These are phyloP conservation scores for Umbelopsis ramanniana DNA, from an alignment of 192 early-diverging fungal species.

Conservation along the genomic window DNA sequence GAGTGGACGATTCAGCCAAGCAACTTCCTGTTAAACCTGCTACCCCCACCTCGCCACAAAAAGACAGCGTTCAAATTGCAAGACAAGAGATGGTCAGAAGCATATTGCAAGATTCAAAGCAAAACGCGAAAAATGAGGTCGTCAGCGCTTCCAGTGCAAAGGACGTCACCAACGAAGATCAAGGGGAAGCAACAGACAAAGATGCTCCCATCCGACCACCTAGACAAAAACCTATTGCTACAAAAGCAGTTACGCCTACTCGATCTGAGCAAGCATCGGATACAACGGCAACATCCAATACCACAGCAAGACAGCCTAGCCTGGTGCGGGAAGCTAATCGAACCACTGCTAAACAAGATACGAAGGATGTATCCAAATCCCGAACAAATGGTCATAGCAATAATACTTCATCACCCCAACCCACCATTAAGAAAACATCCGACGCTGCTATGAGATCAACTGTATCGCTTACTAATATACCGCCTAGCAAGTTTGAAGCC, in stretches of 20 bases:
- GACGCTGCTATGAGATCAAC: not conserved
- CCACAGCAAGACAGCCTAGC: not conserved
- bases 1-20: not conserved
- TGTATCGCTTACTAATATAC: conserved; percentile 1
- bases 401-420: not conserved
- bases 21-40: not conserved
- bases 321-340: not conserved
- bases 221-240: not conserved
- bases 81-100: conserved; percentile 14
- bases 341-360: not conserved
- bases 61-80: not conserved
- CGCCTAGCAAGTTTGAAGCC: conserved; percentile 18
- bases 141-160: not conserved
- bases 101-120: not conserved
- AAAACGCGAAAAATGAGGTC: not conserved
- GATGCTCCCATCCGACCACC: conserved; percentile 13
- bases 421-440: not conserved
- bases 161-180: not conserved
- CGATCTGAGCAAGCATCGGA: not conserved
- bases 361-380: not conserved
- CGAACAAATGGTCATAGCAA: not conserved
- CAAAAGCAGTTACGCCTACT: not conserved
- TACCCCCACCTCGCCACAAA: not conserved
- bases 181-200: not conserved
- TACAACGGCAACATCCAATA: not conserved